Conservation (phyloP, 2,329 filamentous ascomycete species). For the Penicillium paneum region DNA sequence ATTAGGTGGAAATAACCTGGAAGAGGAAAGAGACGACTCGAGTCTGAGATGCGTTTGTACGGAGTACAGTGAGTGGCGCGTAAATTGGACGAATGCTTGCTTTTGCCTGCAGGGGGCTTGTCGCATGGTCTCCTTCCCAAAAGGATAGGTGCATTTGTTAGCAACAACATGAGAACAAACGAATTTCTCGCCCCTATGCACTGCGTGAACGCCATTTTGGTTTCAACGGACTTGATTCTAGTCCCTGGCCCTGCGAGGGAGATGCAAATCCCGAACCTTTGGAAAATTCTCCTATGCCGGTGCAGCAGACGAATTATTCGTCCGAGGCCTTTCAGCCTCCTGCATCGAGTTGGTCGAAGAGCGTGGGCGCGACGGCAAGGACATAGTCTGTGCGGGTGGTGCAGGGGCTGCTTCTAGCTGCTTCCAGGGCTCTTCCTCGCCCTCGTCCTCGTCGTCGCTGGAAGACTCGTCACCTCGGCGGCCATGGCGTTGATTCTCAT, state of each 20-base stretch:
- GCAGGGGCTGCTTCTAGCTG: conserved; percentile 32
- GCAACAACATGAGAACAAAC: neutral
- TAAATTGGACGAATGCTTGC: neutral
- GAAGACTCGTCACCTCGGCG: conserved; percentile 29
- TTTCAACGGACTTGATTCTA: neutral
- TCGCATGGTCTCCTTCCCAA: neutral
- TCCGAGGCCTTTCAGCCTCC: conserved; percentile 7
- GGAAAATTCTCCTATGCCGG: conserved; percentile 6
- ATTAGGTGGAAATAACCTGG: neutral
- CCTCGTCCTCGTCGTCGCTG: conserved; percentile 38
- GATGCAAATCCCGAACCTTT: neutral
- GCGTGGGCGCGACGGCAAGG: conserved; percentile 19
- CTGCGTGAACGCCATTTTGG: neutral
- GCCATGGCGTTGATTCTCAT: conserved; percentile 43
- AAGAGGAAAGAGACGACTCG: neutral
- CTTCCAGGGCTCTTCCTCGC: conserved; percentile 27
- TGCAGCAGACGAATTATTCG: conserved; percentile 6
- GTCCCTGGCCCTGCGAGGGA: neutral
- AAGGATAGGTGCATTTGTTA: neutral
- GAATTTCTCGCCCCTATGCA: neutral
- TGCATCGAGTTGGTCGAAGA: conserved; percentile 12
- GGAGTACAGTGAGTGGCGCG: neutral
- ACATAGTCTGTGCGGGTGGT: conserved; percentile 12
- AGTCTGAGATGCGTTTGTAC: neutral
- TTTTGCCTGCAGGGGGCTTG: neutral